Conservation (phyloP, 768 basidiomycete genomes). For the Mycena haematopus region DNA sequence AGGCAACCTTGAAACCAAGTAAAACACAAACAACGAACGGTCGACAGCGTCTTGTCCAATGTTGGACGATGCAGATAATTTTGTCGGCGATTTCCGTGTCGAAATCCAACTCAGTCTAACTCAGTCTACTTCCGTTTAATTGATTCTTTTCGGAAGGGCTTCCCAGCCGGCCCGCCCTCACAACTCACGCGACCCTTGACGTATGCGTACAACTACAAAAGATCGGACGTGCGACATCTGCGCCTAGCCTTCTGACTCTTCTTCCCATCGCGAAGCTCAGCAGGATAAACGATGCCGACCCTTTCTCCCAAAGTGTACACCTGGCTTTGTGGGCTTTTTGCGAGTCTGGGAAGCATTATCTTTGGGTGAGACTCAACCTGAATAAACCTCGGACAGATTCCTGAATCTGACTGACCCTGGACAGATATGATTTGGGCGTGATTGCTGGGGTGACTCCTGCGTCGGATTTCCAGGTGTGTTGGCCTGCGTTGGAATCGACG, state of each 20-base stretch:
- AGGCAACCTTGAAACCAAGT: no score
- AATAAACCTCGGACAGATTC: neutral
- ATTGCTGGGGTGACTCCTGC: constrained; percentile 54
- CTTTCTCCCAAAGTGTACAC: constrained; percentile 57
- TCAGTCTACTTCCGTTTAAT: no score
- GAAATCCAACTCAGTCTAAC: no score
- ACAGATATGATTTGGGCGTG: constrained; percentile 54
- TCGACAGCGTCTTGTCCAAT: no score
- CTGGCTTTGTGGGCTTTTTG: constrained; percentile 60
- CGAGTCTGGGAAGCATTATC: constrained; percentile 52
- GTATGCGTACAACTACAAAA: constrained; percentile 14
- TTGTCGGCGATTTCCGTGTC: no score
- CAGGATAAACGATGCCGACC: constrained; percentile 33
- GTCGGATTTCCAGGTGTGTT: constrained; percentile 42
- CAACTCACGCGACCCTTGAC: constrained; percentile 24
- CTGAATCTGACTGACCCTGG: neutral
- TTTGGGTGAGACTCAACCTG: constrained; percentile 39
- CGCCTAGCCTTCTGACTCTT: constrained; percentile 13
- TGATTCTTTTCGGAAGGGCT: no score
- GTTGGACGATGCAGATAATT: no score
- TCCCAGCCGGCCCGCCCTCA: constrained; percentile 9
- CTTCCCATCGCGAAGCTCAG: constrained; percentile 12
- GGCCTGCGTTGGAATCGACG: neutral
- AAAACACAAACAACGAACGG: no score
- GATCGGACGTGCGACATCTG: neutral